phyloP scores from a whole-genome alignment of 2,329 filamentous ascomycete genomes.

The Xylariaceae sp. region DNA sequence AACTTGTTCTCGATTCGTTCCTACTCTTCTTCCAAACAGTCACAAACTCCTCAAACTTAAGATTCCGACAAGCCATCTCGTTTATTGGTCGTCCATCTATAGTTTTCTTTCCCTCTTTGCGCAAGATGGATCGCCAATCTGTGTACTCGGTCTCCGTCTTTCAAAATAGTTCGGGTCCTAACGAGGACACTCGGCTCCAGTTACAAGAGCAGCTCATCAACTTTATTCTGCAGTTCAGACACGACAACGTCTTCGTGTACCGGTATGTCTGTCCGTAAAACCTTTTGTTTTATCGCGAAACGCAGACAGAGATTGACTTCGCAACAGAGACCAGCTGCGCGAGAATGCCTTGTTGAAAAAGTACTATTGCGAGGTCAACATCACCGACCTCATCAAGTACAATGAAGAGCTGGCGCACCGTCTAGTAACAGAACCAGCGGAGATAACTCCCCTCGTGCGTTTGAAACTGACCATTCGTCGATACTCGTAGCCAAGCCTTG shows the following conservation, averaged over 20 bases:
- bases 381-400: constrained; percentile 91
- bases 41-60: constrained; percentile 3
- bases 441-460: constrained; percentile 83
- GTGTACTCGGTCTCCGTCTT: constrained; percentile 83
- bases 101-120: not conserved
- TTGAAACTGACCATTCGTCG: not conserved
- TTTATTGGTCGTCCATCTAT: not conserved
- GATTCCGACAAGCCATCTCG: not conserved
- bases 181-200: constrained; percentile 65
- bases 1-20: not conserved
- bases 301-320: constrained; percentile 29
- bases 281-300: not conserved
- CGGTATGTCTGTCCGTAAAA: constrained; percentile 52
- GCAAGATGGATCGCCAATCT: constrained; percentile 77
- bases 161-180: constrained; percentile 60
- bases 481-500: not conserved
- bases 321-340: constrained; percentile 77
- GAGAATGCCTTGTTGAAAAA: constrained; percentile 93
- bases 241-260: constrained; percentile 94
- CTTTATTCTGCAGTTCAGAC: constrained; percentile 88
- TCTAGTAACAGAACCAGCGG: constrained; percentile 81
- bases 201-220: constrained; percentile 77
- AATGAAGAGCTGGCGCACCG: constrained; percentile 92
- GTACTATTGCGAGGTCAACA: constrained; percentile 94
- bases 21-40: constrained; percentile 11